These are phyloP conservation scores for Dichomitus squalens DNA, from an alignment of 1,284 basidiomycete genomes.

Conservation along the genomic window DNA sequence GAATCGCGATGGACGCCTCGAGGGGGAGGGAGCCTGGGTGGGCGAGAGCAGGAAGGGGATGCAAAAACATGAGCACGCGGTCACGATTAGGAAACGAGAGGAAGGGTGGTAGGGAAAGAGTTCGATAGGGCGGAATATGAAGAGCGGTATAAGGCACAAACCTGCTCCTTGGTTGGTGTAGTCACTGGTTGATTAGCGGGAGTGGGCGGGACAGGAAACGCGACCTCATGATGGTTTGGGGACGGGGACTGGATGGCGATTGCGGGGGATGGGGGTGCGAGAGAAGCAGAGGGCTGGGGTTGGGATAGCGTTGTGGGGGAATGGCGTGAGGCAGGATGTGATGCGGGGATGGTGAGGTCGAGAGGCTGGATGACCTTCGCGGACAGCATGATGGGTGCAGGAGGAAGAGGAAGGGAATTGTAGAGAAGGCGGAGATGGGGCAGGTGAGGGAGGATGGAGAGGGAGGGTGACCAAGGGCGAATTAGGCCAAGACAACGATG, in stretches of 20 bases:
- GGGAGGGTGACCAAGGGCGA: conserved; percentile 1
- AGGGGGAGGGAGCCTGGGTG: conserved; percentile 25
- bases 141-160: conserved; percentile 14
- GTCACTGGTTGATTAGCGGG: conserved; percentile 2
- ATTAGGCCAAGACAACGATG: conserved; percentile 9
- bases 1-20: conserved; percentile 33
- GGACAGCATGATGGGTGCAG: conserved; percentile 42
- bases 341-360: conserved; percentile 29
- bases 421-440: conserved; percentile 22
- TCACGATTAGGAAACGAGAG: conserved; percentile 5
- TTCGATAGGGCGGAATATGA: conserved; percentile 4
- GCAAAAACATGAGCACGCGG: neutral
- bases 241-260: conserved; percentile 22
- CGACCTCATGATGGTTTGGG: conserved; percentile 11
- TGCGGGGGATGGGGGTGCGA: conserved; percentile 22
- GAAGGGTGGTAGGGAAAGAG: conserved; percentile 2
- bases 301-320: conserved; percentile 16
- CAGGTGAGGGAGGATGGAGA: conserved; percentile 9
- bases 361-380: conserved; percentile 42
- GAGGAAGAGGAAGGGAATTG: conserved; percentile 12
- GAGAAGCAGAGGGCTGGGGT: conserved; percentile 13
- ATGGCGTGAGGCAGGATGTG: conserved; percentile 16
- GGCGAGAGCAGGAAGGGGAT: conserved; percentile 1
- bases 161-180: conserved; percentile 30
- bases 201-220: conserved; percentile 12